A percentile compares a stretch with the other conserved stretches of the same genome.
Evolutionary conservation across 192 early-diverging fungal species (phyloP).

Genomic region (Backusella tarrabulga): DNA sequence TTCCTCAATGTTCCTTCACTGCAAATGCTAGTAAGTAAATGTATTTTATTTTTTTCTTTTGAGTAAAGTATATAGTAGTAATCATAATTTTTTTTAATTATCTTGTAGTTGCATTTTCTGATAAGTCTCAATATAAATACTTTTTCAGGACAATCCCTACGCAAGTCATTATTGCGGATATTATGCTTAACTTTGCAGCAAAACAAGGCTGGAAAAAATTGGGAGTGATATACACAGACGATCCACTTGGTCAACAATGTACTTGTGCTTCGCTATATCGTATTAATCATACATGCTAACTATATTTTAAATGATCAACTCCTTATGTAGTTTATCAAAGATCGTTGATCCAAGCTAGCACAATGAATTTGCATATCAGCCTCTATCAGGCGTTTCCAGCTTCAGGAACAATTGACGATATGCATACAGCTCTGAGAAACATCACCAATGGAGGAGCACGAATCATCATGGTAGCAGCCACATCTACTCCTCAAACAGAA

Average conservation of each 20-base stretch:
- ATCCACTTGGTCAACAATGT: conserved; percentile 48
- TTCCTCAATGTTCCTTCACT: conserved; percentile 52
- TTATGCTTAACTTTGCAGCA: conserved; percentile 47
- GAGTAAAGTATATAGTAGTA: neutral
- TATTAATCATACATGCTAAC: neutral
- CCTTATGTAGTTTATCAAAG: conserved; percentile 41
- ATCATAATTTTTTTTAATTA: neutral
- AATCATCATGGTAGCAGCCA: conserved; percentile 44
- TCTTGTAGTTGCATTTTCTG: conserved; percentile 41
- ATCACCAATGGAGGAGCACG: conserved; percentile 38
- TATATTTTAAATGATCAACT: neutral
- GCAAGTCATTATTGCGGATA: conserved; percentile 43
- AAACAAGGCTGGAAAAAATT: conserved; percentile 46
- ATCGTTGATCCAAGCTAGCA: conserved; percentile 24
- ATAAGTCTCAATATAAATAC: conserved; percentile 45
- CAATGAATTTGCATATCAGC: conserved; percentile 35
- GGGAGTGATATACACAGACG: conserved; percentile 49
- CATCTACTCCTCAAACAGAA: conserved; percentile 30
- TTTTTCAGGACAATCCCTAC: conserved; percentile 54
- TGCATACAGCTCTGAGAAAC: conserved; percentile 24
- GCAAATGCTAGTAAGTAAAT: conserved; percentile 44
- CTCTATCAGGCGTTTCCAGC: conserved; percentile 39
- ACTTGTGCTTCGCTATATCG: neutral
- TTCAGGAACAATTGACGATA: conserved; percentile 24
- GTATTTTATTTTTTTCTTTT: neutral